Percentiles rank a stretch among this genome's conserved stretches.
Evolutionary conservation across 306 rosid genomes (phyloP).

Genomic region (Gynostemma pentaphyllum): DNA sequence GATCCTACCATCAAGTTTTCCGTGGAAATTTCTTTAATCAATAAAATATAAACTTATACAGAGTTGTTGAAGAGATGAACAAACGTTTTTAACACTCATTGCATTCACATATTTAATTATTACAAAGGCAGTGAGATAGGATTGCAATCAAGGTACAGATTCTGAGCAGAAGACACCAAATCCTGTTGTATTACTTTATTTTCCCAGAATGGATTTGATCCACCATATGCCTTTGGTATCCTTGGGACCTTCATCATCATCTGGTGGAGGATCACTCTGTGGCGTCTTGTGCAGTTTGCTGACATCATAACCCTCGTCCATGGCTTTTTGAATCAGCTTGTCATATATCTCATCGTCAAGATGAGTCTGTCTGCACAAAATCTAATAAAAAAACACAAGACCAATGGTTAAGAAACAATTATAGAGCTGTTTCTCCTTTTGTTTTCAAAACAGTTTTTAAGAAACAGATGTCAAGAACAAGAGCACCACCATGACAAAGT

Average conservation of each 20-base stretch:
- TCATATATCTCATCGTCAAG: conserved; percentile 54
- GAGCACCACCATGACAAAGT: too few relatives aligned
- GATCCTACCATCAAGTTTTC: neutral
- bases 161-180: neutral
- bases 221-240: conserved; percentile 69
- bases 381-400: conserved; percentile 21
- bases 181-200: neutral
- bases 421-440: too few relatives aligned
- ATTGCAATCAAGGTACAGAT: conserved; percentile 33
- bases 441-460: too few relatives aligned
- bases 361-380: conserved; percentile 43
- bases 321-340: conserved; percentile 48
- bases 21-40: neutral
- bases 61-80: neutral
- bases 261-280: conserved; percentile 67
- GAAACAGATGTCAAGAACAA: too few relatives aligned
- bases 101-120: neutral
- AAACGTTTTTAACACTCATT: neutral
- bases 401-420: too few relatives aligned
- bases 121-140: neutral
- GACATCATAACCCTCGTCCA: conserved; percentile 61
- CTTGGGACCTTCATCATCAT: conserved; percentile 30
- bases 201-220: conserved; percentile 29
- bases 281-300: conserved; percentile 81
- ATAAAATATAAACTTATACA: neutral